Evolutionary conservation across 129 eudicot genomes (phyloP).

Genomic region (Smallanthus sonchifolius): DNA sequence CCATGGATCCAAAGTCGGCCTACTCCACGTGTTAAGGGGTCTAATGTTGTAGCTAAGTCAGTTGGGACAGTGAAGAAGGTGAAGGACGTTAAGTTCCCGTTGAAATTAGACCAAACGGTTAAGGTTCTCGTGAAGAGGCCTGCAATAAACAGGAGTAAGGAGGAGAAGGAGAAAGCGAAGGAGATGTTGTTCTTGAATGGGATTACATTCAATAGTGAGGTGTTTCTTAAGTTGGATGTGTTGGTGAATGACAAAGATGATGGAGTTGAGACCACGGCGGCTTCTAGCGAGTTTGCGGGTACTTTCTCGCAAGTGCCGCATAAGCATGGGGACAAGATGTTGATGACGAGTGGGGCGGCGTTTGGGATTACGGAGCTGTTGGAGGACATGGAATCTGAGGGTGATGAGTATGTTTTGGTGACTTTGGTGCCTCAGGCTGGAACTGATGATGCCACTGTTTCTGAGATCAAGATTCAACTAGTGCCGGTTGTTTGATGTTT

Average conservation of each 20-base stretch:
- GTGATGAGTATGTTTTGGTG: slow-evolving; percentile 24
- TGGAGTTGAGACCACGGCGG: not conserved
- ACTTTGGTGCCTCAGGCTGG: slow-evolving; percentile 16
- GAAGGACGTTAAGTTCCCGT: slow-evolving; percentile 24
- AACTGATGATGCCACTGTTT: not conserved
- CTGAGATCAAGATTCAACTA: slow-evolving; percentile 11
- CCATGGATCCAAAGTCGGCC: too few relatives aligned
- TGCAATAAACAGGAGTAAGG: slow-evolving; percentile 28
- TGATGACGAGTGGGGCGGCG: not conserved
- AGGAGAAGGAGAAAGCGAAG: slow-evolving; percentile 42
- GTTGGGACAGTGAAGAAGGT: slow-evolving; percentile 6
- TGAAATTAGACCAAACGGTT: slow-evolving; percentile 31
- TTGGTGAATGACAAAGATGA: slow-evolving; percentile 44
- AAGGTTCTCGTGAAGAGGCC: slow-evolving; percentile 55
- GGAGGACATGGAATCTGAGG: slow-evolving; percentile 32
- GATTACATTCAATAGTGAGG: slow-evolving; percentile 24
- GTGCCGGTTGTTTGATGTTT: not conserved
- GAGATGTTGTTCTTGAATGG: slow-evolving; percentile 44
- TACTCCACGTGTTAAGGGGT: slow-evolving; percentile 13
- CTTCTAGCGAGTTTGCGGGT: slow-evolving; percentile 30
- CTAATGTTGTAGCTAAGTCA: not conserved
- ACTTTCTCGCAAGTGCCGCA: slow-evolving; percentile 28
- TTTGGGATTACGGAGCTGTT: slow-evolving; percentile 19
- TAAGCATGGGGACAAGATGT: not conserved
- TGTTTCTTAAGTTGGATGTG: slow-evolving; percentile 49